Evolutionary conservation across 345 rosid genomes (phyloP), one percentile per base, ranked within the genome.

Genomic region (Salix viminalis): DNA sequence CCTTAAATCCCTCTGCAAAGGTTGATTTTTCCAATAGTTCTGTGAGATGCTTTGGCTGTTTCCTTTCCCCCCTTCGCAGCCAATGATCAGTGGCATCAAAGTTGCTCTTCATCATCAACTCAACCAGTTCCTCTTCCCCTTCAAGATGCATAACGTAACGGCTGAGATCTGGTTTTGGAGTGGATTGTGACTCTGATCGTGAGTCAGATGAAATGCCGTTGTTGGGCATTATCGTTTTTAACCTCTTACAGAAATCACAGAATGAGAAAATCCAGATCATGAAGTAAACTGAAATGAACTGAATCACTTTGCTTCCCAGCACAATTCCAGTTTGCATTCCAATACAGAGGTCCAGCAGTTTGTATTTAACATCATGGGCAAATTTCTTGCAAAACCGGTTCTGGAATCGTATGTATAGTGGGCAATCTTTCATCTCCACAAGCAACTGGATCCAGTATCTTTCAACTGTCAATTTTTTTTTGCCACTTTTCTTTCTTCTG

Each of bases 91-190:
- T 90, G 32, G 97, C 89, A 69, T 87, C 87, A 7, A 90, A 52
- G 70, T 91, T 95, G n/a, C 83, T 77, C 81, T 81, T 79, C 82
- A 85, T 83, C 88, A 91, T 91, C 66, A 85, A 2, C 9, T 85
- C 78, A 69, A 90, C 91, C 44, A 93, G 84, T 61, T 84, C 85
- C 15, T 86, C 84, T 85, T 96, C 99, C 6, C 94, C 98, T 88
- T 96, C 97, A 50, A 96, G 94, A 81, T 90, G 87, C 85, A 96
- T 70, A 72, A 93, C 98, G 77, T 79, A 96, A 9, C 82, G 83
- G 44, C 90, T 81, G 36, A 95, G 89, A 48, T 91, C 93, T 4
- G 65, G 79, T 80, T 80, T 86, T 1, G 69, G 54, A 77, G 79
- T 74, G 2, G 80, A 36, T 70, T 5, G 75, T 12, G 83, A 77